Conservation (phyloP, 495 filamentous ascomycete genomes). For the Aspergillus steynii region DNA sequence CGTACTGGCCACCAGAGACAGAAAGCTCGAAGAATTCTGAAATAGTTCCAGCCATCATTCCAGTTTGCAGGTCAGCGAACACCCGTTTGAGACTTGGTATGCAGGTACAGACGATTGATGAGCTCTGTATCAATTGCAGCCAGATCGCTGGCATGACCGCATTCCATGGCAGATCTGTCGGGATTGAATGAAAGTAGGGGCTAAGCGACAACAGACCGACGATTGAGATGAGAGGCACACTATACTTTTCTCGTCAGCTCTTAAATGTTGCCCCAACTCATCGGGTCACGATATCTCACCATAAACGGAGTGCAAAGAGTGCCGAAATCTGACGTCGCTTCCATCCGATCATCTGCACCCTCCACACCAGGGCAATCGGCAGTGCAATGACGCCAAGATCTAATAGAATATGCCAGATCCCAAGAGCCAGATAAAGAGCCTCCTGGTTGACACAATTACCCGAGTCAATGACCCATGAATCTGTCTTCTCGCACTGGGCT, state of each 20-base stretch:
- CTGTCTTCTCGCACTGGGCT: background rate
- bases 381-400: background rate
- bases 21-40: conserved; percentile 20
- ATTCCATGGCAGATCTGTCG: background rate
- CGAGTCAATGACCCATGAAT: background rate
- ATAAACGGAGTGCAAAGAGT: background rate
- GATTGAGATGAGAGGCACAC: background rate
- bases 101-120: conserved; percentile 19
- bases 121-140: conserved; percentile 17
- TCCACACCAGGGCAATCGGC: background rate
- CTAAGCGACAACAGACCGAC: background rate
- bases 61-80: conserved; percentile 18
- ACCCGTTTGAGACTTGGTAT: conserved; percentile 20
- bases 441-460: background rate
- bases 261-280: background rate
- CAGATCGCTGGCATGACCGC: conserved; percentile 18
- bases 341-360: background rate
- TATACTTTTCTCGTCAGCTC: background rate
- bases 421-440: background rate
- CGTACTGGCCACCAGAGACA: conserved; percentile 3
- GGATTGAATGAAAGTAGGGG: background rate
- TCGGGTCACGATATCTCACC: background rate
- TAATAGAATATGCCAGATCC: background rate
- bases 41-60: conserved; percentile 19
- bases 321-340: background rate